phyloP scores from a whole-genome alignment of 1,139 yeast genomes.

The Dujonia santamariae region DNA sequence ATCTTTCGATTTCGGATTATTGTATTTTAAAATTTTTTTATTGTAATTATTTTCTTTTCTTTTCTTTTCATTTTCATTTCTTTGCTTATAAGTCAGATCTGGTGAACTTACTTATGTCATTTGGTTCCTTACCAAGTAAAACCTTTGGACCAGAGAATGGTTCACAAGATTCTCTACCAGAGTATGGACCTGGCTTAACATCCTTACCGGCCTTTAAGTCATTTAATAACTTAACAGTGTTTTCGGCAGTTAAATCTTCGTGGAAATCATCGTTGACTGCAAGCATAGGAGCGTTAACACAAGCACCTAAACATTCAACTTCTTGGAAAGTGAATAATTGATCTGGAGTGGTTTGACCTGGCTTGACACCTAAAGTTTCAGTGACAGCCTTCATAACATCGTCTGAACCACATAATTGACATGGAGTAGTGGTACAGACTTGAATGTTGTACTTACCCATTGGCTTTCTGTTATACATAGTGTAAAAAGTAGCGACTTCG shows the following conservation, averaged over 20 bases:
- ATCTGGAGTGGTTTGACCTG: conserved; percentile 79
- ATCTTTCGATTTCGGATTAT: no score
- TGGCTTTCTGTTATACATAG: conserved; percentile 87
- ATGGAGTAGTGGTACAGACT: conserved; percentile 88
- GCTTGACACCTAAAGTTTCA: conserved; percentile 59
- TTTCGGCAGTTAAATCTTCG: conserved; percentile 77
- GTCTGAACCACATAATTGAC: conserved; percentile 84
- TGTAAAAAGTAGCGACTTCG: conserved; percentile 90
- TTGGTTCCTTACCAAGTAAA: conserved; percentile 59
- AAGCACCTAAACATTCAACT: conserved; percentile 91
- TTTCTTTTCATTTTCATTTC: conserved; percentile 1
- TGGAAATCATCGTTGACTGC: conserved; percentile 80
- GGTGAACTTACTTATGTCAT: conserved; percentile 56
- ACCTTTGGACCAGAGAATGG: conserved; percentile 72
- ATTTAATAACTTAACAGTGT: conserved; percentile 59
- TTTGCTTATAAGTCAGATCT: conserved; percentile 28
- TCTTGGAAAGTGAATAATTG: conserved; percentile 79
- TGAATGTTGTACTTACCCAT: conserved; percentile 85
- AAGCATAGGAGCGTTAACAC: conserved; percentile 89
- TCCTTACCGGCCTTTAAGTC: conserved; percentile 64
- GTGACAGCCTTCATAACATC: conserved; percentile 70
- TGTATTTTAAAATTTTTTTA: no score
- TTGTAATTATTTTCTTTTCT: no score
- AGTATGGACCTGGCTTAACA: conserved; percentile 64
- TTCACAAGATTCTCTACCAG: conserved; percentile 71